These are phyloP conservation scores for Candida piceae DNA, from an alignment of 805 yeast genomes.

Conservation along the genomic window DNA sequence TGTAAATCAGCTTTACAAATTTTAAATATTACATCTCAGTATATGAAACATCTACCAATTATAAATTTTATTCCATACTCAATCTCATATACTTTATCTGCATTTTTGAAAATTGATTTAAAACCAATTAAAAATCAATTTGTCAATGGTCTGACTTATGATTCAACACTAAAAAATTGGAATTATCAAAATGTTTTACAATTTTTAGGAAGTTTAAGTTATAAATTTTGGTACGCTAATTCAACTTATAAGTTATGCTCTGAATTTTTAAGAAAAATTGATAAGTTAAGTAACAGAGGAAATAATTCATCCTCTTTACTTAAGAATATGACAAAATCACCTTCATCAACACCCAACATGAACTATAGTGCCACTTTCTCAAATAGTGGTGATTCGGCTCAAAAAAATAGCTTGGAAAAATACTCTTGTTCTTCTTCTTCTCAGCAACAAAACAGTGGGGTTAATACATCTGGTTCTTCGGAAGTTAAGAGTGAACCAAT, in stretches of 20 bases:
- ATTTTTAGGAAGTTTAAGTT: conserved; percentile 6
- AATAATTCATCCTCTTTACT: too few species aligned
- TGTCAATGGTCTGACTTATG: conserved; percentile 10
- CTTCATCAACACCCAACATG: too few species aligned
- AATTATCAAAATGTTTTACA: conserved; percentile 7
- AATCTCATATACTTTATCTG: conserved; percentile 13
- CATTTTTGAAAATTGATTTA: conserved; percentile 14
- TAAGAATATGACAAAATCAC: too few species aligned
- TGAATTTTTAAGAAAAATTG: conserved; percentile 10
- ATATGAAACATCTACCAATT: conserved; percentile 12
- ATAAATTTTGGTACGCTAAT: conserved; percentile 16
- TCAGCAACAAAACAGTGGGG: too few species aligned
- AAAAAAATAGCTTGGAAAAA: too few species aligned
- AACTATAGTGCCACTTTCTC: too few species aligned
- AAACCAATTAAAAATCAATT: conserved; percentile 12
- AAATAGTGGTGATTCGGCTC: too few species aligned
- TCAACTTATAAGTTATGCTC: conserved; percentile 14
- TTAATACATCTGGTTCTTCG: too few species aligned
- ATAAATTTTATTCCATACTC: conserved; percentile 16
- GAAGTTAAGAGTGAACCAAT: too few species aligned
- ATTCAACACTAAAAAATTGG: conserved; percentile 11
- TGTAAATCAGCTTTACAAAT: conserved; percentile 15
- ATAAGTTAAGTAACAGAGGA: background rate
- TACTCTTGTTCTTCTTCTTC: too few species aligned
- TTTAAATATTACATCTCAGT: conserved; percentile 13